phyloP scores from a whole-genome alignment of 352 stramenopile genomes.

The Globisporangium apiculatum region DNA sequence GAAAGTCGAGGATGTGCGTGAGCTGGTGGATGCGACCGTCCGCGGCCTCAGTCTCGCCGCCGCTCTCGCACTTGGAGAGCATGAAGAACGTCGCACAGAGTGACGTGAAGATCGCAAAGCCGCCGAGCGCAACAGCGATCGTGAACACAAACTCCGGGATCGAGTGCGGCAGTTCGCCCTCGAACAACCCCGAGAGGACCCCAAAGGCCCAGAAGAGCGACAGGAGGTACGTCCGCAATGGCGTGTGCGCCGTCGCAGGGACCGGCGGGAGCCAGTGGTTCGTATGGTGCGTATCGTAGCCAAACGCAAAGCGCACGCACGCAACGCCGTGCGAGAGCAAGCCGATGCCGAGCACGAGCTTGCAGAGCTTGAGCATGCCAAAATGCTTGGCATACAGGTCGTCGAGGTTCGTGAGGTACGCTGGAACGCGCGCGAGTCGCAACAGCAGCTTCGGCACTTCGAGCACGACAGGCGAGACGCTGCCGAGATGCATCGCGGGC shows the following conservation, averaged over 20 bases:
- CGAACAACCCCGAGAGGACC: constrained; percentile 57
- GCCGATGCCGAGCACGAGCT: constrained; percentile 40
- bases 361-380: constrained; percentile 33
- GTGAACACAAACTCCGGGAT: constrained; percentile 61
- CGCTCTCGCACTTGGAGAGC: constrained; percentile 72
- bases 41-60: constrained; percentile 41
- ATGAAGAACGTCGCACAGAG: constrained; percentile 75
- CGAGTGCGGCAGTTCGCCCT: constrained; percentile 60
- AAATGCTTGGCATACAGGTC: constrained; percentile 63
- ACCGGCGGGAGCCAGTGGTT: constrained; percentile 46
- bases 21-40: constrained; percentile 71
- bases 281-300: constrained; percentile 32
- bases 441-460: constrained; percentile 44
- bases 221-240: constrained; percentile 33
- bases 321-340: constrained; percentile 51
- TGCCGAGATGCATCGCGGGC: constrained; percentile 2
- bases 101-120: constrained; percentile 63
- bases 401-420: constrained; percentile 46
- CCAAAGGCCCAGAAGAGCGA: constrained; percentile 66
- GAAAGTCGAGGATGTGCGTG: constrained; percentile 60
- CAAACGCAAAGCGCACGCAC: constrained; percentile 53
- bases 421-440: constrained; percentile 28
- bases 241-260: constrained; percentile 17
- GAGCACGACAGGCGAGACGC: constrained; percentile 12
- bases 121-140: constrained; percentile 48